Conservation (phyloP, 768 basidiomycete genomes). For the Suillus variegatus region DNA sequence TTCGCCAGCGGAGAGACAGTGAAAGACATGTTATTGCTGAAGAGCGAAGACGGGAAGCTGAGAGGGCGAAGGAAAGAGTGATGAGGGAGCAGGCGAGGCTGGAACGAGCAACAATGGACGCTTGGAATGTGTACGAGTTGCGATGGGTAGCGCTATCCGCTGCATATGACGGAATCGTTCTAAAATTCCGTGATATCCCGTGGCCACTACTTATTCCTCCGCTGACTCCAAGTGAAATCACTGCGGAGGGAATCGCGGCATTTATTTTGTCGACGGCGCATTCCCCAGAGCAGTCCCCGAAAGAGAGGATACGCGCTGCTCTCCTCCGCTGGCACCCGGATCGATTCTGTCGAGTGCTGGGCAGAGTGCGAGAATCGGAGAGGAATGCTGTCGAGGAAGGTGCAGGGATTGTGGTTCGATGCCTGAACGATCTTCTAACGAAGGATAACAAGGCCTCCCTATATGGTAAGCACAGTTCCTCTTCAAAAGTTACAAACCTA, state of each 20-base stretch:
- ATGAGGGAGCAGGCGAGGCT: constrained; percentile 41
- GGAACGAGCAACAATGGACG: constrained; percentile 49
- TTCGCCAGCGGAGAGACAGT: constrained; percentile 50
- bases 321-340: constrained; percentile 84
- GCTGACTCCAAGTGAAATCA: constrained; percentile 49
- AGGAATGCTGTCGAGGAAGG: constrained; percentile 56
- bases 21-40: constrained; percentile 50
- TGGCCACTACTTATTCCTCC: constrained; percentile 63
- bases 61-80: constrained; percentile 43
- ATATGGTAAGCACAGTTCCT: constrained; percentile 18
- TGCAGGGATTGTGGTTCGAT: constrained; percentile 65
- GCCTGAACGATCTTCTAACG: constrained; percentile 65
- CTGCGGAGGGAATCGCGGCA: constrained; percentile 48
- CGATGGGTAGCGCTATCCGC: constrained; percentile 57
- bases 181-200: constrained; percentile 65
- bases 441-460: constrained; percentile 29
- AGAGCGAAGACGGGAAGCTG: constrained; percentile 40
- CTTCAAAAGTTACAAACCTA: neutral
- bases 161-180: constrained; percentile 38
- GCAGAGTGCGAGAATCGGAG: constrained; percentile 54
- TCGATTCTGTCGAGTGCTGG: constrained; percentile 60
- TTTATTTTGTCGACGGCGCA: constrained; percentile 71
- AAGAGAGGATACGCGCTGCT: constrained; percentile 66
- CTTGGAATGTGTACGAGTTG: constrained; percentile 66
- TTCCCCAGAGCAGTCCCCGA: constrained; percentile 56